Conservation (phyloP, 73 alveolate species). For the Diophrys sp. region DNA sequence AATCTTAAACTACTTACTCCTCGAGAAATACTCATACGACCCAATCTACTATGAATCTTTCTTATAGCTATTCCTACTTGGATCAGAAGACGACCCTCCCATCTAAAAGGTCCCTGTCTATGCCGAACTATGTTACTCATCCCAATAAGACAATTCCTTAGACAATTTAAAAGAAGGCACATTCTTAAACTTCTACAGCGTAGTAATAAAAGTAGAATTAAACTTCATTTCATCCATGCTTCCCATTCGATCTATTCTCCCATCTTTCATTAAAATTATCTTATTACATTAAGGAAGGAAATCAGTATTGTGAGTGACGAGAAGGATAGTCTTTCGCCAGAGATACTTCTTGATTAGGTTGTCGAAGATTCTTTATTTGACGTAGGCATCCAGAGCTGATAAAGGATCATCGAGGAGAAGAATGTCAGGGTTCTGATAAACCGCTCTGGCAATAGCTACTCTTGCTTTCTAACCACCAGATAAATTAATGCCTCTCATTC, state of each 20-base stretch:
- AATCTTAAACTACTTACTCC: no score
- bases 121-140: no score
- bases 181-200: not conserved
- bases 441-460: constrained; percentile 80
- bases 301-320: constrained; percentile 73
- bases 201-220: no score
- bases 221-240: not conserved
- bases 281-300: constrained; percentile 33
- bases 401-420: constrained; percentile 79
- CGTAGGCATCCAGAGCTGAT: constrained; percentile 76
- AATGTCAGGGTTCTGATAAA: constrained; percentile 66
- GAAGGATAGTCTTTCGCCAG: constrained; percentile 54
- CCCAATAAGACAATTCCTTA: not conserved
- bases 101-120: no score
- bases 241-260: not conserved
- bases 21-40: no score
- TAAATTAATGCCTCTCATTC: constrained; percentile 69
- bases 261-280: constrained; percentile 45
- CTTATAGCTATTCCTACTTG: no score
- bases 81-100: no score
- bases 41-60: no score
- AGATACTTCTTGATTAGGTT: constrained; percentile 54
- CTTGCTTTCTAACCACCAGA: constrained; percentile 81
- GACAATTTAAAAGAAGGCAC: not conserved
- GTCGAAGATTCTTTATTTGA: constrained; percentile 58